Evolutionary conservation across 2,329 filamentous ascomycete genomes (phyloP), one percentile per base, ranked within the genome.

Genomic region (Talaromyces sp.): DNA sequence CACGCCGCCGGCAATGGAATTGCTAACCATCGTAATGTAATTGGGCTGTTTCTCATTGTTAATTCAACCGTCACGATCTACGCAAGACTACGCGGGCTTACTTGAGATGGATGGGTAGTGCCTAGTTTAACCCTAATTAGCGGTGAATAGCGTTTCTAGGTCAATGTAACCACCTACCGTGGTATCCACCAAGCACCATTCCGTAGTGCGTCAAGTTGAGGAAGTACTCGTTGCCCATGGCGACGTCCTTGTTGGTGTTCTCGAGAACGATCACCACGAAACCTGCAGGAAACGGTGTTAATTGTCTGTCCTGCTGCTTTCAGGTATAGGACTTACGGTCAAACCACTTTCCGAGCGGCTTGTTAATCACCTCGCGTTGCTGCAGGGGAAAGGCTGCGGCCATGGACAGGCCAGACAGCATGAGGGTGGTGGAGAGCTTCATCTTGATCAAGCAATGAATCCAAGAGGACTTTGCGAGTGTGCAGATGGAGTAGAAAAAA

Each of bases 1-100:
- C 10, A 62, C 60, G 25, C 60, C 60, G 13, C 35, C 58, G 13
- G 60, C 51, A 21, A 40, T 35, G 37, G 60, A 58, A 31, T 51
- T 56, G 19, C 58, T n/a, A 5, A 62, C 37, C 60, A 62, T 62
- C 22, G 60, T 58, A 25, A 62, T 62, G 46, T 62, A 62, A 46
- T 62, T 62, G 31, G 60, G 60, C 50, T 62, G 51, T 25, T 33
- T 53, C 11, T n/a, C 21, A 15, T 3, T 28, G 11, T 53, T n/a
- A 53, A 17, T 39, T 31, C 10, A 25, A 25, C 11, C 17, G 25
- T 46, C 21, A n/a, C 13, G 13, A 33, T 2, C 11, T 15, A 50
- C 7, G 17, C 19, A 28, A 6, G 10, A 11, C 11, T 15, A 50
- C 7, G 17, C 19, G 15, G n/a, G 10, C 6, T 43, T 54, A 54